Evolutionary conservation across 2,329 filamentous ascomycete genomes (phyloP), one percentile per base, ranked within the genome.

Genomic region (Fusarium zealandicum): DNA sequence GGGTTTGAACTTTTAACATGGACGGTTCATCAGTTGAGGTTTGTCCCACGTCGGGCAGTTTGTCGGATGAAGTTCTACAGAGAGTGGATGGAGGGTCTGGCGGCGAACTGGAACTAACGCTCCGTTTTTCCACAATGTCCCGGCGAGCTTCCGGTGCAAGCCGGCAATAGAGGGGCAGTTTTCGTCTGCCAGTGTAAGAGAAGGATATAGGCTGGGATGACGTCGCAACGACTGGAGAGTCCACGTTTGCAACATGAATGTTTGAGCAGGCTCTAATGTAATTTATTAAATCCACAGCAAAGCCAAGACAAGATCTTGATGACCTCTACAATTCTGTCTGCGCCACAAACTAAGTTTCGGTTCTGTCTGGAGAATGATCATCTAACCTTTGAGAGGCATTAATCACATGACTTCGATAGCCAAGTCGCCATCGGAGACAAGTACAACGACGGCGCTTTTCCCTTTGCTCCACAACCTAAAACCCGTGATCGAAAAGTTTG

Each of bases 401-500:
- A 59, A 66, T 67, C 64, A 65, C 64, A 66, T 65, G 59, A 65
- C 63, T 42, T 40, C 45, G 32, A 18, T 44, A n/a, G 38, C 27
- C 25, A 42, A 42, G 41, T 49, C 13, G 42, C 40, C 31, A 43
- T 54, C 45, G 20, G 39, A 39, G 42, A 30, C 25, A 33, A 36
- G 4, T 30, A 58, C 44, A 46, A 43, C 22, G 42, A 39, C 38
- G 51, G 39, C 41, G 45, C 35, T 33, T 49, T 52, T 55, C 50
- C 51, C 42, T 41, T 40, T 53, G 46, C 54, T 67, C 64, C 64
- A 67, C 64, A 57, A 56, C 52, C 54, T 51, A 51, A 46, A 56
- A 53, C 49, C 54, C 56, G 57, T 59, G 61, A 61, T 63, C 32
- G 54, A 67, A 67, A 67, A 66, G 49, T 67, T 64, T 67, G 60